These are phyloP conservation scores for Kentomonas sorsogonicus DNA, from an alignment of 208 protist species.

Conservation along the genomic window DNA sequence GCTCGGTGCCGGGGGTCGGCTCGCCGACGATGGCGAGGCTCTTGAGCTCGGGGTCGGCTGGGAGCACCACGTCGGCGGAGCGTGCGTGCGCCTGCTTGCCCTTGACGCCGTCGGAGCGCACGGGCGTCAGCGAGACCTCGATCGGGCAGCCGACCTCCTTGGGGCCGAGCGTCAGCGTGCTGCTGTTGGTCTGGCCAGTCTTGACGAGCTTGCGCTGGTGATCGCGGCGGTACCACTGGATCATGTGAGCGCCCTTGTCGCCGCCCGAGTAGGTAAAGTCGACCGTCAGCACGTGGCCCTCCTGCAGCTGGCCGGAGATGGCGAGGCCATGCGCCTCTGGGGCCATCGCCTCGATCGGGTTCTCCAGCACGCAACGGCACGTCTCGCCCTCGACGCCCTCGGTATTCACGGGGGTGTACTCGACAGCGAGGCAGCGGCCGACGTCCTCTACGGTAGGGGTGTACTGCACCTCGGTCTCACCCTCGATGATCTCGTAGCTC, in stretches of 20 bases:
- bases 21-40: slow-evolving; percentile 64
- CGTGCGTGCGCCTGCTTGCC: slow-evolving; percentile 54
- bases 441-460: slow-evolving; percentile 76
- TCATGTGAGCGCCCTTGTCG: slow-evolving; percentile 67
- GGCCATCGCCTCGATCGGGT: slow-evolving; percentile 66
- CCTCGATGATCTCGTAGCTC: slow-evolving; percentile 78
- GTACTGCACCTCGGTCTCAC: slow-evolving; percentile 76
- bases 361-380: slow-evolving; percentile 85
- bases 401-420: slow-evolving; percentile 87
- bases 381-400: slow-evolving; percentile 83
- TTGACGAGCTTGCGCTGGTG: slow-evolving; percentile 32
- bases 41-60: slow-evolving; percentile 54
- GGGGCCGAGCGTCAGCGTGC: slow-evolving; percentile 45
- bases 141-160: slow-evolving; percentile 85
- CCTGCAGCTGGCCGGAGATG: slow-evolving; percentile 67
- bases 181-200: slow-evolving; percentile 69
- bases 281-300: slow-evolving; percentile 66
- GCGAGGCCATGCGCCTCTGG: slow-evolving; percentile 52
- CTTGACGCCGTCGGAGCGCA: slow-evolving; percentile 69
- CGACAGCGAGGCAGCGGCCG: slow-evolving; percentile 81
- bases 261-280: slow-evolving; percentile 84
- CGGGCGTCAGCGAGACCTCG: slow-evolving; percentile 79
- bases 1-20: slow-evolving; percentile 43
- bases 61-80: slow-evolving; percentile 36
- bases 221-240: slow-evolving; percentile 87